Evolutionary conservation across 768 basidiomycete genomes (phyloP).

Genomic region (Mycena polygramma): DNA sequence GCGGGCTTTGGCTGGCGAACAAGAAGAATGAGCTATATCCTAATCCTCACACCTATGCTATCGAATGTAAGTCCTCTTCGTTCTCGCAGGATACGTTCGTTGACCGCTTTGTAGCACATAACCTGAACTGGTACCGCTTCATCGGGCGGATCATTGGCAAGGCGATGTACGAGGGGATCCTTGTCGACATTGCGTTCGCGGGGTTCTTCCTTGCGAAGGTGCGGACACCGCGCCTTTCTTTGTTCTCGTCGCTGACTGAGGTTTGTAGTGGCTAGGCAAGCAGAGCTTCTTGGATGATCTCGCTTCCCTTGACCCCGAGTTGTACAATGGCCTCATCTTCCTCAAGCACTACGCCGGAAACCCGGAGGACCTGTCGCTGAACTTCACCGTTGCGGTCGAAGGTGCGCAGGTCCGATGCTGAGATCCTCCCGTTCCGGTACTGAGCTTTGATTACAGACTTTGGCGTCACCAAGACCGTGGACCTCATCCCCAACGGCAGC

Average conservation of each 20-base stretch:
- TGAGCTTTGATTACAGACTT: constrained; percentile 69
- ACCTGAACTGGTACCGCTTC: constrained; percentile 92
- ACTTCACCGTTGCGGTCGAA: constrained; percentile 89
- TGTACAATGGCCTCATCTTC: constrained; percentile 93
- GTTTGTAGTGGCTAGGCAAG: constrained; percentile 85
- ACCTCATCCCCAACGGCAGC: constrained; percentile 86
- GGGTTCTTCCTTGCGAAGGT: constrained; percentile 95
- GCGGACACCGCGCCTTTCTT: constrained; percentile 20
- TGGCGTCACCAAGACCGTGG: constrained; percentile 79
- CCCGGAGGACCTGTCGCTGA: constrained; percentile 89
- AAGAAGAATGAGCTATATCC: constrained; percentile 96
- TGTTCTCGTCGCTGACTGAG: constrained; percentile 6
- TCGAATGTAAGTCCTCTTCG: constrained; percentile 73
- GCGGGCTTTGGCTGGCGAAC: constrained; percentile 94
- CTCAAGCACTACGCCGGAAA: constrained; percentile 93
- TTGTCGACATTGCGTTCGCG: constrained; percentile 95
- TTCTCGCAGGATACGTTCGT: constrained; percentile 4
- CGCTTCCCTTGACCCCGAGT: constrained; percentile 88
- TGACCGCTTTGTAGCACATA: constrained; percentile 68
- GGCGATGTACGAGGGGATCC: constrained; percentile 95
- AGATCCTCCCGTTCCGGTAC: background rate
- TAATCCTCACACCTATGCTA: constrained; percentile 92
- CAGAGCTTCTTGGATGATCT: constrained; percentile 96
- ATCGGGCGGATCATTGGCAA: constrained; percentile 96
- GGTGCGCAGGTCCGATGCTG: constrained; percentile 58